Conservation (phyloP, 1,284 basidiomycete genomes). For the Heterobasidion occidentale region DNA sequence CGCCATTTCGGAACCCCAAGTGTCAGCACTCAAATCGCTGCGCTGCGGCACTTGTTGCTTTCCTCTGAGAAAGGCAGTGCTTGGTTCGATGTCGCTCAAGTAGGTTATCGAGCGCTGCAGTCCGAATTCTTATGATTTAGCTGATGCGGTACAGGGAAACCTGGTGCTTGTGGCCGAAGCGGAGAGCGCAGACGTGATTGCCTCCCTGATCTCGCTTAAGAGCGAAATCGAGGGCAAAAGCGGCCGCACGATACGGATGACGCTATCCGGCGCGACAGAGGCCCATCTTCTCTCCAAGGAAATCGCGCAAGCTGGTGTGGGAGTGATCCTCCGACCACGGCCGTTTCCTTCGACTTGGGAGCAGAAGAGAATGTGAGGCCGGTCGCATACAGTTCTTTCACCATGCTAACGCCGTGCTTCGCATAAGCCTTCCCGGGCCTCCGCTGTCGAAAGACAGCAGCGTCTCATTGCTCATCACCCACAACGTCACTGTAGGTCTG, state of each 20-base stretch:
- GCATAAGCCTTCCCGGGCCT: slow-evolving; percentile 51
- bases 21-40: slow-evolving; percentile 57
- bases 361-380: slow-evolving; percentile 35
- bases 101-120: slow-evolving; percentile 13
- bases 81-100: slow-evolving; percentile 45
- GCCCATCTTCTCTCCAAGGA: slow-evolving; percentile 34
- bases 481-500: slow-evolving; percentile 72
- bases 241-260: slow-evolving; percentile 14
- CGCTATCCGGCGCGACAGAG: slow-evolving; percentile 33
- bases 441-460: slow-evolving; percentile 63
- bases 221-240: slow-evolving; percentile 19
- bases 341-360: slow-evolving; percentile 49
- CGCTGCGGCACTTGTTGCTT: slow-evolving; percentile 53
- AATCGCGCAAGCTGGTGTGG: slow-evolving; percentile 55
- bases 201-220: slow-evolving; percentile 36
- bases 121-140: not conserved
- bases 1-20: slow-evolving; percentile 29
- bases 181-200: slow-evolving; percentile 39
- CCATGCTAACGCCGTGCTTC: not conserved
- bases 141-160: slow-evolving; percentile 28
- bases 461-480: slow-evolving; percentile 50
- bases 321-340: slow-evolving; percentile 60
- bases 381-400: slow-evolving; percentile 16
- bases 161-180: slow-evolving; percentile 46
- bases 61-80: slow-evolving; percentile 30